These are phyloP conservation scores for Hymenoscyphus fructigenus DNA, from an alignment of 2,329 filamentous ascomycete species.

Conservation along the genomic window DNA sequence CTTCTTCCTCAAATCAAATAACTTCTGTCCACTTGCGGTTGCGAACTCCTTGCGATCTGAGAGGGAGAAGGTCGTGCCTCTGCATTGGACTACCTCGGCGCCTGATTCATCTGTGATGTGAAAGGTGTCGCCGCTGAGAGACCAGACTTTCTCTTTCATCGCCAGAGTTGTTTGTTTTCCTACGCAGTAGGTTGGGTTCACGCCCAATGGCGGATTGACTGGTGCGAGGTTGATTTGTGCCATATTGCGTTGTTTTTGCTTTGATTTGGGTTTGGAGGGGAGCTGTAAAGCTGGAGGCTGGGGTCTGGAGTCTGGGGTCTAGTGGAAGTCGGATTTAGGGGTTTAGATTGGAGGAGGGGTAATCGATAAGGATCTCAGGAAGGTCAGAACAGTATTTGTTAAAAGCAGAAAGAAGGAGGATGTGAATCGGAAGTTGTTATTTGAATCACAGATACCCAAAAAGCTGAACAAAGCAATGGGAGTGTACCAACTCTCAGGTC, in stretches of 20 bases:
- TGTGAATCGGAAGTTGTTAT: neutral
- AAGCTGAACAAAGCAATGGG: neutral
- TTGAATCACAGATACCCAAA: neutral
- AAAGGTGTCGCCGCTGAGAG: slow-evolving; percentile 63
- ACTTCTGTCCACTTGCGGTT: slow-evolving; percentile 13
- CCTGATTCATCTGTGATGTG: slow-evolving; percentile 57
- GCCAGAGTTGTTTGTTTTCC: slow-evolving; percentile 45
- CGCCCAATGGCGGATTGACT: slow-evolving; percentile 25
- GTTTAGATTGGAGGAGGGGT: neutral
- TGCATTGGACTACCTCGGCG: slow-evolving; percentile 35
- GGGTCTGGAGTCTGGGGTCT: neutral
- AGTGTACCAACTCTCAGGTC: neutral
- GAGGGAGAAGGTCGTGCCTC: slow-evolving; percentile 27
- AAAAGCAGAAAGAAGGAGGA: too few species aligned
- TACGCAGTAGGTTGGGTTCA: slow-evolving; percentile 28
- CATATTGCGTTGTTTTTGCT: slow-evolving; percentile 10
- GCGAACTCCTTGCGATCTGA: slow-evolving; percentile 31
- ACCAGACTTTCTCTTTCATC: slow-evolving; percentile 61
- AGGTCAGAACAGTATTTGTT: neutral
- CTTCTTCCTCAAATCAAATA: slow-evolving; percentile 29
- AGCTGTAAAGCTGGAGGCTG: neutral
- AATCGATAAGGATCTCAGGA: neutral
- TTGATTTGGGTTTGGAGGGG: neutral
- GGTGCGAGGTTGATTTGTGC: slow-evolving; percentile 20
- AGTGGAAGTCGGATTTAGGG: neutral